A percentile compares a stretch with the other conserved stretches of the same genome.
These are phyloP conservation scores for Venturia aucupariae DNA, from an alignment of 2,329 filamentous ascomycete species.

Conservation along the genomic window DNA sequence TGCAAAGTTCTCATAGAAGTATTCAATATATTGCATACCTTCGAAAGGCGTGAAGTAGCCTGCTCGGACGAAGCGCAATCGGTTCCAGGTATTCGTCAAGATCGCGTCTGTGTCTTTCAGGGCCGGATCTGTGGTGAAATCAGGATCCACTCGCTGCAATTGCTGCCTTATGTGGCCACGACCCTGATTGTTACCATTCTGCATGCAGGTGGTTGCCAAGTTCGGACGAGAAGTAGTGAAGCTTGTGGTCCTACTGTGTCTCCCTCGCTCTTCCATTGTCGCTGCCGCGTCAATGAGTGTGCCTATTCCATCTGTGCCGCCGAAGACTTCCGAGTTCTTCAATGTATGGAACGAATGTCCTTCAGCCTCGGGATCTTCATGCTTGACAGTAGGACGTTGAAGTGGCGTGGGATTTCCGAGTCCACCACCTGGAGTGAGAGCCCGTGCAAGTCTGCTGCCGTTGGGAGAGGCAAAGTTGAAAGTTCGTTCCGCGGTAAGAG, in stretches of 20 bases:
- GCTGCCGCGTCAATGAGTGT: conserved; percentile 7
- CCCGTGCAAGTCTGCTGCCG: conserved; percentile 1
- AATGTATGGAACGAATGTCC: conserved; percentile 2
- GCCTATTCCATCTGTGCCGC: conserved; percentile 8
- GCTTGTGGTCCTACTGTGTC: background rate
- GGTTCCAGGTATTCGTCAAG: conserved; percentile 57
- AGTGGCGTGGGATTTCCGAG: background rate
- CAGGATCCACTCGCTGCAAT: background rate
- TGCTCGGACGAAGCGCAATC: conserved; percentile 88
- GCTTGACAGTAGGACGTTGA: background rate
- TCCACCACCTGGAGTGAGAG: background rate
- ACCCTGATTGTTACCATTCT: background rate
- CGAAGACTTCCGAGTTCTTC: conserved; percentile 6
- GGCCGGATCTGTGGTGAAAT: background rate
- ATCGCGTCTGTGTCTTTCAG: background rate
- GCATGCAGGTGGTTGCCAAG: background rate
- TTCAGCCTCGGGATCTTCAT: background rate
- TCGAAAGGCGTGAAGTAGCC: conserved; percentile 95
- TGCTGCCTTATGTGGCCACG: background rate
- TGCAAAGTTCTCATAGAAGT: conserved; percentile 87
- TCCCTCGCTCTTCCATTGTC: background rate
- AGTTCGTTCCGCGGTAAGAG: conserved; percentile 15
- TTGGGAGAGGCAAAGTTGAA: conserved; percentile 16
- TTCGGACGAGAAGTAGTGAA: conserved; percentile 6
- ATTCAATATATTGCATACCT: conserved; percentile 87